Conservation (phyloP, 164 flowering plant species). For the Magnolia kwangsiensis region DNA sequence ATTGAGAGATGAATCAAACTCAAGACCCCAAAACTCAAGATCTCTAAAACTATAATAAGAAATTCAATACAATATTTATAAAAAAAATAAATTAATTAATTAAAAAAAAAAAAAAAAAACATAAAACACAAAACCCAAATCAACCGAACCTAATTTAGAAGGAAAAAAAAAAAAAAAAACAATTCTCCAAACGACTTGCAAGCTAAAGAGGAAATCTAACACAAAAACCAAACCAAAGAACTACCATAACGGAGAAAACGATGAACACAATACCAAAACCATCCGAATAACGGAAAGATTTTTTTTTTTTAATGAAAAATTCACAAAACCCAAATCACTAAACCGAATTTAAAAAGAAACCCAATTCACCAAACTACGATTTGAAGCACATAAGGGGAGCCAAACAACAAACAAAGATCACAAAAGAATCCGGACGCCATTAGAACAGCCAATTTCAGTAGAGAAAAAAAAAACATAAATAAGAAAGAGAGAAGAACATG, state of each 20-base stretch:
- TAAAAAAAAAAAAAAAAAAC: too few relatives aligned
- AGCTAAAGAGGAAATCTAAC: neutral
- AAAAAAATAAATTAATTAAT: too few relatives aligned
- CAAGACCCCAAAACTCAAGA: neutral
- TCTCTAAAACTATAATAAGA: neutral
- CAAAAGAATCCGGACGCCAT: neutral
- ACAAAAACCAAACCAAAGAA: neutral
- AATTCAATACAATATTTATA: too few relatives aligned
- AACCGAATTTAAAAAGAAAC: slow-evolving; percentile 1
- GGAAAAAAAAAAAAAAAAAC: neutral
- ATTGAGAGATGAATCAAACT: neutral
- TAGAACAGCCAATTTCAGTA: neutral
- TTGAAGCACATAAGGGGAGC: neutral
- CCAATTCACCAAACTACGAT: slow-evolving; percentile 3
- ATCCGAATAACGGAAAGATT: neutral
- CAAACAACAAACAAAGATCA: neutral
- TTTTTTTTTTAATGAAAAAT: neutral
- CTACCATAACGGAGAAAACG: neutral
- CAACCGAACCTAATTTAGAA: neutral
- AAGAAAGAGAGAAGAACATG: neutral
- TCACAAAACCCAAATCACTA: neutral
- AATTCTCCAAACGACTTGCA: neutral
- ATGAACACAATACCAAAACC: neutral
- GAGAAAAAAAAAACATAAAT: neutral
- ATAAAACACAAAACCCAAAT: too few relatives aligned